Percentiles rank a stretch among this genome's conserved stretches.
Evolutionary conservation across 306 rosid species (phyloP).

Genomic region (Astragalus membranaceus): DNA sequence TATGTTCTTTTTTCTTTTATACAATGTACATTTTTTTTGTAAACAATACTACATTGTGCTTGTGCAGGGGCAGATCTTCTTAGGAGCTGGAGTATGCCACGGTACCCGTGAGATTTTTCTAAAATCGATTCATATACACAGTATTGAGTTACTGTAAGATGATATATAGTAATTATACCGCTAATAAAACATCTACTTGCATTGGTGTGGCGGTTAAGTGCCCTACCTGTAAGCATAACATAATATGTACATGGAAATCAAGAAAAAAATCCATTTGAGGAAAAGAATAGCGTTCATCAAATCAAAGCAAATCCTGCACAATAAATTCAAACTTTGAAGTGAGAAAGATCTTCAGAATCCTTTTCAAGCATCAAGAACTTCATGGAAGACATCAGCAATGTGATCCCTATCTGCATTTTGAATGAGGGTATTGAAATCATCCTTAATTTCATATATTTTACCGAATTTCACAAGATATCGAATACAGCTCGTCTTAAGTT

Average conservation of each 20-base stretch:
- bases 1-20: neutral
- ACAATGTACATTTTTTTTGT: constrained; percentile 1
- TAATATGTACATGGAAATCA: constrained; percentile 32
- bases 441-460: constrained; percentile 70
- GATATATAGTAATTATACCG: too few species aligned
- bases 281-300: constrained; percentile 49
- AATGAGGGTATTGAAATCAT: constrained; percentile 77
- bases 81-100: too few species aligned
- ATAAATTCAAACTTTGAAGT: constrained; percentile 26
- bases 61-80: too few species aligned
- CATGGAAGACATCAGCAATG: constrained; percentile 74
- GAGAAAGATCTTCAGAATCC: constrained; percentile 60
- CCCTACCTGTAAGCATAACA: too few species aligned
- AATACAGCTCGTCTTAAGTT: constrained; percentile 66
- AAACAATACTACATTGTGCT: constrained; percentile 26
- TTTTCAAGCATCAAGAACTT: constrained; percentile 83
- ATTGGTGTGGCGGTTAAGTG: too few species aligned
- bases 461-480: constrained; percentile 89
- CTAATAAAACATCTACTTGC: too few species aligned
- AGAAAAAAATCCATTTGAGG: constrained; percentile 23
- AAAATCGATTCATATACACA: too few species aligned
- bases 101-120: too few species aligned
- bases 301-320: constrained; percentile 38
- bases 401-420: constrained; percentile 80
- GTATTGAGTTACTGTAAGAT: too few species aligned